Evolutionary conservation across 768 basidiomycete species (phyloP).

Genomic region (Tricholoma saponaceum): DNA sequence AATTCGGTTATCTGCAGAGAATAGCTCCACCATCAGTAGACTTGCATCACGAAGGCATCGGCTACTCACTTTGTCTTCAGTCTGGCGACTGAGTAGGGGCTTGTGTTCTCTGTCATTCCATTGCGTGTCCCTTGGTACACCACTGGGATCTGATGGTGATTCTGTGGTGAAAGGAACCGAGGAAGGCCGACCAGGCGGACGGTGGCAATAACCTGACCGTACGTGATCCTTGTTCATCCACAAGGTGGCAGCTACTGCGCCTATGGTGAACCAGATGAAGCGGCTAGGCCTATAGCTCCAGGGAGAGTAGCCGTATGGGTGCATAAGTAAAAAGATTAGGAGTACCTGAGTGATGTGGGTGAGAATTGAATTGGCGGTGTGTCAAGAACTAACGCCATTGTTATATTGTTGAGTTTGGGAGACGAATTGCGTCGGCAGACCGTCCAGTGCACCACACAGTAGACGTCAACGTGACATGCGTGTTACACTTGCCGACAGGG

Average conservation of each 20-base stretch:
- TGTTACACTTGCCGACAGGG: background rate
- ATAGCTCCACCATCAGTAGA: background rate
- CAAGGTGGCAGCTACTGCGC: conserved; percentile 42
- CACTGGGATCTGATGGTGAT: conserved; percentile 9
- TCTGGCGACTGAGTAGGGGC: conserved; percentile 42
- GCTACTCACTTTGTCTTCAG: conserved; percentile 45
- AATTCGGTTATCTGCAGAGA: conserved; percentile 51
- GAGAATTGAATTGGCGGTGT: background rate
- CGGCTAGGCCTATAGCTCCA: conserved; percentile 41
- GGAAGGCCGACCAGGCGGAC: conserved; percentile 16
- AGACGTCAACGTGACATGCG: no score
- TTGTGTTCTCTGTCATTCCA: conserved; percentile 40
- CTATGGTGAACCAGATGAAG: conserved; percentile 65
- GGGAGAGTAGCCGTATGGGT: conserved; percentile 9
- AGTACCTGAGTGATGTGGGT: background rate
- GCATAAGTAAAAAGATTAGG: conserved; percentile 3
- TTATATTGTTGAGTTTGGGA: background rate
- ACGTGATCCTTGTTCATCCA: conserved; percentile 25
- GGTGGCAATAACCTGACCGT: conserved; percentile 28
- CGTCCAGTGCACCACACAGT: background rate
- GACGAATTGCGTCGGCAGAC: conserved; percentile 12
- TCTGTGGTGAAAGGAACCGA: conserved; percentile 8
- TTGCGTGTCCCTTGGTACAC: conserved; percentile 20
- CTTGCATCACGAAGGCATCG: background rate
- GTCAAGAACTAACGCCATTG: background rate